Evolutionary conservation across 2,329 filamentous ascomycete genomes (phyloP).

Genomic region (Epicoccum sorghinum): DNA sequence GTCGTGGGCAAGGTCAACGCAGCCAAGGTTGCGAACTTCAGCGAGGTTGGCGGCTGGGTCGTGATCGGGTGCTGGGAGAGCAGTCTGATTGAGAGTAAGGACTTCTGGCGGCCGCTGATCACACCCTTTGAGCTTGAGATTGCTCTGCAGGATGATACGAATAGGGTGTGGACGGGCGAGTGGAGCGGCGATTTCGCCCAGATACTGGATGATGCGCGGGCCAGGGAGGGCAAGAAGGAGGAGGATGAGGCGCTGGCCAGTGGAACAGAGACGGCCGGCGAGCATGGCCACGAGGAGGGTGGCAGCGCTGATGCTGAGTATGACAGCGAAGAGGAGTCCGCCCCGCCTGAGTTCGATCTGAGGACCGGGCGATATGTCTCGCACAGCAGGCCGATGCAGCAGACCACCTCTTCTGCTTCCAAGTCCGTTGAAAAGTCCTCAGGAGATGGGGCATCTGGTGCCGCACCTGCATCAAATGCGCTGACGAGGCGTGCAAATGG

Average conservation of each 20-base stretch:
- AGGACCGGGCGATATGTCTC: slow-evolving; percentile 84
- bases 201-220: slow-evolving; percentile 55
- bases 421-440: neutral
- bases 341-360: slow-evolving; percentile 87
- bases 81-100: slow-evolving; percentile 84
- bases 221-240: slow-evolving; percentile 42
- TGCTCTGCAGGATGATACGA: slow-evolving; percentile 74
- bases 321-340: slow-evolving; percentile 72
- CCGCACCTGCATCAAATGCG: slow-evolving; percentile 51
- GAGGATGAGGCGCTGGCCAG: slow-evolving; percentile 63
- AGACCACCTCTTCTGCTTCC: neutral
- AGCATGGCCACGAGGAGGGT: slow-evolving; percentile 13
- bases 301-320: slow-evolving; percentile 52
- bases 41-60: slow-evolving; percentile 94
- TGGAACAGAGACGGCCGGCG: slow-evolving; percentile 4
- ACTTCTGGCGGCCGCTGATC: slow-evolving; percentile 86
- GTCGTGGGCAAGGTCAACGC: slow-evolving; percentile 97
- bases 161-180: slow-evolving; percentile 81
- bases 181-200: slow-evolving; percentile 89
- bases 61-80: slow-evolving; percentile 99
- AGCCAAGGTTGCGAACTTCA: slow-evolving; percentile 95
- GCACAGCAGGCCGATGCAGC: slow-evolving; percentile 74
- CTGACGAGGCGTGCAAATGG: slow-evolving; percentile 70
- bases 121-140: slow-evolving; percentile 93
- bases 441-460: slow-evolving; percentile 1